Base-by-base conservation (phyloP, 306 rosid species). In the Hippophae tibetana region DNA sequence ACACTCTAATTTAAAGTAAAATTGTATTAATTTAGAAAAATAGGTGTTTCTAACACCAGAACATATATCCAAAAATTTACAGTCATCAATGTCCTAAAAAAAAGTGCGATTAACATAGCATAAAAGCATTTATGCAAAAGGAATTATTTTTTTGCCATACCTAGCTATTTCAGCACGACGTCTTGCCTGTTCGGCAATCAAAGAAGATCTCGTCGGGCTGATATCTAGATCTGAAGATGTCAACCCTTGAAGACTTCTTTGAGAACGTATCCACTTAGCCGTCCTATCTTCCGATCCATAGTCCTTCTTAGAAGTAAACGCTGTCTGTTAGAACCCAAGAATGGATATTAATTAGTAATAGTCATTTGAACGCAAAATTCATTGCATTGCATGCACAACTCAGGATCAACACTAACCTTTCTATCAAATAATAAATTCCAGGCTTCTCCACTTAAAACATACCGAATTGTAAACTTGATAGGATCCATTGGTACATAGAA, bases 401-500 rank as follows among this genome's bases (percentile, higher is more conserved):
- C 14, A 43, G 10, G 42, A 5, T 6, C 13, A 43, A 10, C 74
- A 64, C 63, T 50, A 9, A 81, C 95, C 90, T 78, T 87, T 72
- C 78, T 81, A 44, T 87, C 95, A 54, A 87, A 84, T 62, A 87
- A 27, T 11, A 84, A 84, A 64, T 79, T 81, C 95, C 95, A 87
- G 13, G 95, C 96, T 5, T 88, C 87, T 64, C 96, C 94, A 56
- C 81, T 88, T 82, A 88, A 70, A 23, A 60, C 80, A 67, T 88
- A 88, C 40, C 90, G 84, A 71, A 85, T 79, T 49, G 52, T 52
- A 74, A 88, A 88, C 80, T 88, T 88, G 66, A 88, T 85, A 44
- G 84, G 65, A 70, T 88, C 94, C 76, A 88, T 67, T 0, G 96
- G 96, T 43, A 85, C 47, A 65, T 88, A 88, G 84, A 88, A 85